These are phyloP conservation scores for Shiraia sp. DNA, from an alignment of 2,329 filamentous ascomycete genomes.

Conservation along the genomic window DNA sequence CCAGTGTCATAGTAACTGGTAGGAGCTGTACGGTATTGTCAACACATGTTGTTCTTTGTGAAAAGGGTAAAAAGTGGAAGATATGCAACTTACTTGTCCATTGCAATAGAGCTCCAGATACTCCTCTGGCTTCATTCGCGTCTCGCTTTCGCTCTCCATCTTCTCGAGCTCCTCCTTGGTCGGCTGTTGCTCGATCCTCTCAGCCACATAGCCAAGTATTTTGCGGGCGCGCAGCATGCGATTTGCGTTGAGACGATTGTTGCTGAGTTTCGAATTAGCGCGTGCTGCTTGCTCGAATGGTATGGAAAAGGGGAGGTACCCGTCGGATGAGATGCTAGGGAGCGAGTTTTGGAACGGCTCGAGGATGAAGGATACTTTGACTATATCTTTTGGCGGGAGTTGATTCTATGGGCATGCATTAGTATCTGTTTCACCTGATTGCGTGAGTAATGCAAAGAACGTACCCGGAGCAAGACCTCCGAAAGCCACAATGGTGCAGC, in stretches of 20 bases:
- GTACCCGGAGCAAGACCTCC: constrained; percentile 75
- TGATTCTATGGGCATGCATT: constrained; percentile 61
- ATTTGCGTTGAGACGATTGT: constrained; percentile 92
- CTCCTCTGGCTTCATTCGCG: constrained; percentile 74
- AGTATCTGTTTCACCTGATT: background rate
- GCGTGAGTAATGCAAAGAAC: constrained; percentile 12
- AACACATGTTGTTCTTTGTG: too few relatives aligned
- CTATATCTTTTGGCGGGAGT: constrained; percentile 83
- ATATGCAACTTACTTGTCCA: constrained; percentile 69
- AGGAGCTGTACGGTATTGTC: constrained; percentile 66
- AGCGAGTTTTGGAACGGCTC: constrained; percentile 77
- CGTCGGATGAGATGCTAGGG: constrained; percentile 76
- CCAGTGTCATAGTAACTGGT: constrained; percentile 85
- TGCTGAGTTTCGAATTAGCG: constrained; percentile 53
- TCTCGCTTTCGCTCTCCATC: constrained; percentile 55
- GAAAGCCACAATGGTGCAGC: constrained; percentile 90
- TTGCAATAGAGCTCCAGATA: constrained; percentile 96
- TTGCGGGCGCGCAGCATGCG: constrained; percentile 96
- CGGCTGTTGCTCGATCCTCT: constrained; percentile 77
- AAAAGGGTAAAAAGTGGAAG: background rate
- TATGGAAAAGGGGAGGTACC: constrained; percentile 49
- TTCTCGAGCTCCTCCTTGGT: constrained; percentile 63
- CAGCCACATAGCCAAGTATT: constrained; percentile 87
- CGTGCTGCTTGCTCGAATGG: constrained; percentile 26
- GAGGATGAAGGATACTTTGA: constrained; percentile 94